Conservation (phyloP, 805 yeast genomes). For the Suhomyces tanzawaensis region DNA sequence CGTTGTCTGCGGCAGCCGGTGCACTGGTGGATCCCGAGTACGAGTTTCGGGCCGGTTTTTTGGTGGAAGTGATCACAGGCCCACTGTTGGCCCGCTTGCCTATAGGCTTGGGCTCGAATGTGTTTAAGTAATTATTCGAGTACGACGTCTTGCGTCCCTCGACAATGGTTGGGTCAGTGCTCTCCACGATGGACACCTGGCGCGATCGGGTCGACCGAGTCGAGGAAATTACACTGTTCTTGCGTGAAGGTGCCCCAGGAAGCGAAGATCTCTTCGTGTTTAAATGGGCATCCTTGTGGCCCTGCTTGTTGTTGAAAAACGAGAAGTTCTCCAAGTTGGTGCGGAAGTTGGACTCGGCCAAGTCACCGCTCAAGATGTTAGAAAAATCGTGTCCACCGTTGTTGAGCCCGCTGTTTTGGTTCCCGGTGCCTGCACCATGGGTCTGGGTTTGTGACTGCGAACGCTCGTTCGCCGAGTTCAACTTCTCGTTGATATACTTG, state of each 20-base stretch:
- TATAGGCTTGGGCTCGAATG: constrained; percentile 11
- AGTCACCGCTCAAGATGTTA: constrained; percentile 30
- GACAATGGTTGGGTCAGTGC: constrained; percentile 13
- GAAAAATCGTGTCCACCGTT: constrained; percentile 36
- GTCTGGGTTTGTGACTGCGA: neutral
- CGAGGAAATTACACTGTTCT: constrained; percentile 10
- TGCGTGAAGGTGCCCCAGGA: constrained; percentile 7
- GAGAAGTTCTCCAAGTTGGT: constrained; percentile 30
- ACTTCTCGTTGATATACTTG: constrained; percentile 11
- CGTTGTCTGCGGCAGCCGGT: constrained; percentile 17
- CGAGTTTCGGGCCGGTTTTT: neutral
- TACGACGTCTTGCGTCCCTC: constrained; percentile 14
- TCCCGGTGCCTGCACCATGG: neutral
- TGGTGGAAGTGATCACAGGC: neutral
- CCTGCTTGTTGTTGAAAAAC: constrained; percentile 17
- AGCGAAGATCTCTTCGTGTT: constrained; percentile 4
- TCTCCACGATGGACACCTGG: constrained; percentile 18
- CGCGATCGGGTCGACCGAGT: constrained; percentile 14
- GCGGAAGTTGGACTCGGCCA: constrained; percentile 28
- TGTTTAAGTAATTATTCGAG: neutral
- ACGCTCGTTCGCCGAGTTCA: neutral
- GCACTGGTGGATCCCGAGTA: neutral
- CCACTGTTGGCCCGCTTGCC: constrained; percentile 1
- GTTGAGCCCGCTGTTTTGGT: neutral
- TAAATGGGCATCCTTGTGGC: neutral